Conservation (phyloP, 352 stramenopile genomes). For the Pythium apleroticum region DNA sequence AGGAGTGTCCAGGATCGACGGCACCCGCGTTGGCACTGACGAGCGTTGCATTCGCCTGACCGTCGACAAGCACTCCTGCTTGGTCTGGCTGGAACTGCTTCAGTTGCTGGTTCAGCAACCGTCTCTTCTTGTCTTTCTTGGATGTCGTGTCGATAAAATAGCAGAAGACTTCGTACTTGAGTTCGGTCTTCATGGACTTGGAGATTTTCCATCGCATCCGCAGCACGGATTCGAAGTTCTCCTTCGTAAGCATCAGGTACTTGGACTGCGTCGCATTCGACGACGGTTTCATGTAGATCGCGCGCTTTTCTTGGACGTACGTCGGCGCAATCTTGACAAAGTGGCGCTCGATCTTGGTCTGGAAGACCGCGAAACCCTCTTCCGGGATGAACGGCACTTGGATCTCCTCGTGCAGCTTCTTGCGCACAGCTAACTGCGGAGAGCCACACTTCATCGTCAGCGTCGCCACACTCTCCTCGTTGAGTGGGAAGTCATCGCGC, state of each 20-base stretch:
- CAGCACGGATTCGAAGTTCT: conserved; percentile 72
- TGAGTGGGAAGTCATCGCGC: conserved; percentile 52
- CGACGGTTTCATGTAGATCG: conserved; percentile 74
- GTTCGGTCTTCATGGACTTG: conserved; percentile 74
- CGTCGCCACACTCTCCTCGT: conserved; percentile 61
- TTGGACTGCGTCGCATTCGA: conserved; percentile 80
- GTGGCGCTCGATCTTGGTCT: conserved; percentile 75
- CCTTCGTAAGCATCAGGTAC: conserved; percentile 68
- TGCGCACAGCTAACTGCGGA: conserved; percentile 70
- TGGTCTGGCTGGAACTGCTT: conserved; percentile 42
- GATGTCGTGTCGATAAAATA: conserved; percentile 73
- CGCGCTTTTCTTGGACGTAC: conserved; percentile 63
- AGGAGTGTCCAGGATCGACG: conserved; percentile 16
- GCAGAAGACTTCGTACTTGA: conserved; percentile 82
- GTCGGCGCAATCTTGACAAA: conserved; percentile 58
- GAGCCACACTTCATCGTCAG: conserved; percentile 82
- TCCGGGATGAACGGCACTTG: conserved; percentile 63
- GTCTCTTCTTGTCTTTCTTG: conserved; percentile 63
- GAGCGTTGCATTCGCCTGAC: not conserved
- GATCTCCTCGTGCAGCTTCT: conserved; percentile 81
- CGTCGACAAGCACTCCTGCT: conserved; percentile 23
- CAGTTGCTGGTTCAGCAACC: conserved; percentile 46
- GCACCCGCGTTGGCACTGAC: not conserved
- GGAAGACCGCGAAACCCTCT: conserved; percentile 74
- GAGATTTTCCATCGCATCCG: conserved; percentile 77